Conservation (phyloP, 2,329 filamentous ascomycete genomes). For the Madurella mycetomatis region DNA sequence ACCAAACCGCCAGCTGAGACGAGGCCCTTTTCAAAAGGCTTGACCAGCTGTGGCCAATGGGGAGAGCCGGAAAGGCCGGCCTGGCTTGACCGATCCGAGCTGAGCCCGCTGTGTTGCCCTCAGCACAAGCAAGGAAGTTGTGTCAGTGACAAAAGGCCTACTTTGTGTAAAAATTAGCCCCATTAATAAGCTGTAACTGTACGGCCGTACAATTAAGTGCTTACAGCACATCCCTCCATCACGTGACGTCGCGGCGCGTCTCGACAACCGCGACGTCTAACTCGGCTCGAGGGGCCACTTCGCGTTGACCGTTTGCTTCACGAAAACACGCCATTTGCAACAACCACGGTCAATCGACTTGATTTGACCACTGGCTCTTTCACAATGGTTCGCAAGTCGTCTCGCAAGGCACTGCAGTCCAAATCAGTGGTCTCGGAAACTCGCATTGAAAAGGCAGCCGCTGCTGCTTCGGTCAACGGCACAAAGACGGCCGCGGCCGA, state of each 20-base stretch:
- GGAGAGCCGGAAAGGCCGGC: no score
- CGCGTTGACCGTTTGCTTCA: background rate
- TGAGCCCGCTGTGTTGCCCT: no score
- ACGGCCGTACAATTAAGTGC: background rate
- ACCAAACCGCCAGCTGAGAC: constrained; percentile 1
- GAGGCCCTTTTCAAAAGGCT: no score
- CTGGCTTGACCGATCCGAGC: no score
- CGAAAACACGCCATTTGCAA: background rate
- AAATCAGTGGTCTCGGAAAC: background rate
- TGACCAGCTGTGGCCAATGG: no score
- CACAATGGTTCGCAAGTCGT: constrained; percentile 17
- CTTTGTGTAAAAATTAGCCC: no score
- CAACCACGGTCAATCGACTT: background rate
- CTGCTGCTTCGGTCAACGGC: constrained; percentile 17
- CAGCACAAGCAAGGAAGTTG: background rate
- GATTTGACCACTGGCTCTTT: background rate
- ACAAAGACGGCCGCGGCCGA: constrained; percentile 28
- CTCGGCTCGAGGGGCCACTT: background rate
- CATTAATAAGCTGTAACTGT: no score
- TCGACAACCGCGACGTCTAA: constrained; percentile 1
- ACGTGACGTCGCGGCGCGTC: constrained; percentile 19
- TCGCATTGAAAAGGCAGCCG: constrained; percentile 19
- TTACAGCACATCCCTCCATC: background rate
- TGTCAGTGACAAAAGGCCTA: background rate
- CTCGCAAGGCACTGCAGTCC: constrained; percentile 13